Conservation (phyloP, 2,329 filamentous ascomycete genomes). For the Didymella segeticola region DNA sequence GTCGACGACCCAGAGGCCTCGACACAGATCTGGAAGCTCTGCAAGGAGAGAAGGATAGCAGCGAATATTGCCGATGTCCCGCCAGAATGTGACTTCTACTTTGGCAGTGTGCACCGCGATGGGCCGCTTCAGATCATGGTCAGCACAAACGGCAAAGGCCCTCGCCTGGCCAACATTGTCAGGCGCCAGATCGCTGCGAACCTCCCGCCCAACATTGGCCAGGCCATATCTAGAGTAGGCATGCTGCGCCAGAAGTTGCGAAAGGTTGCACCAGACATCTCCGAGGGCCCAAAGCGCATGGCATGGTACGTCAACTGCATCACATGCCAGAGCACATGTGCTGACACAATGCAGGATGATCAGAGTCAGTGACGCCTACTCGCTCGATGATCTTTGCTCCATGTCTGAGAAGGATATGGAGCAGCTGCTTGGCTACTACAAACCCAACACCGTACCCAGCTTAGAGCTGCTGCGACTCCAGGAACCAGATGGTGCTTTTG, state of each 20-base stretch:
- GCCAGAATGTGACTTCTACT: conserved; percentile 97
- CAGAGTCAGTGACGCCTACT: conserved; percentile 86
- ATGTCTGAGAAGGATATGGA: conserved; percentile 86
- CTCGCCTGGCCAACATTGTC: conserved; percentile 86
- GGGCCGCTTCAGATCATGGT: conserved; percentile 98
- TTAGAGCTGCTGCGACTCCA: conserved; percentile 52
- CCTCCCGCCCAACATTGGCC: conserved; percentile 80
- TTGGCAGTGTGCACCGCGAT: conserved; percentile 93
- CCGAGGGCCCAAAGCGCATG: conserved; percentile 88
- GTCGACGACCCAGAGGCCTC: conserved; percentile 95
- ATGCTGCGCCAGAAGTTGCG: conserved; percentile 79
- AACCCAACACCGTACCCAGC: conserved; percentile 52
- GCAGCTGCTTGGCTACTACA: conserved; percentile 78
- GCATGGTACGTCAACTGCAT: conserved; percentile 65
- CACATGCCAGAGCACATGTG: neutral
- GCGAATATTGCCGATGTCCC: conserved; percentile 98
- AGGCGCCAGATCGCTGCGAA: conserved; percentile 78
- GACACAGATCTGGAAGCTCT: conserved; percentile 88
- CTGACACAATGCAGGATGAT: conserved; percentile 74
- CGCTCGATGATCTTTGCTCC: conserved; percentile 80
- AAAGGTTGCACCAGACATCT: conserved; percentile 72
- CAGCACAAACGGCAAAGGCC: conserved; percentile 96
- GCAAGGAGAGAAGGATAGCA: conserved; percentile 81
- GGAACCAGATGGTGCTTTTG: conserved; percentile 52
- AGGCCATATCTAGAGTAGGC: conserved; percentile 85